Percentiles rank a stretch among this genome's conserved stretches.
Conservation (phyloP, 352 stramenopile species). For the Pythium coloratum region DNA sequence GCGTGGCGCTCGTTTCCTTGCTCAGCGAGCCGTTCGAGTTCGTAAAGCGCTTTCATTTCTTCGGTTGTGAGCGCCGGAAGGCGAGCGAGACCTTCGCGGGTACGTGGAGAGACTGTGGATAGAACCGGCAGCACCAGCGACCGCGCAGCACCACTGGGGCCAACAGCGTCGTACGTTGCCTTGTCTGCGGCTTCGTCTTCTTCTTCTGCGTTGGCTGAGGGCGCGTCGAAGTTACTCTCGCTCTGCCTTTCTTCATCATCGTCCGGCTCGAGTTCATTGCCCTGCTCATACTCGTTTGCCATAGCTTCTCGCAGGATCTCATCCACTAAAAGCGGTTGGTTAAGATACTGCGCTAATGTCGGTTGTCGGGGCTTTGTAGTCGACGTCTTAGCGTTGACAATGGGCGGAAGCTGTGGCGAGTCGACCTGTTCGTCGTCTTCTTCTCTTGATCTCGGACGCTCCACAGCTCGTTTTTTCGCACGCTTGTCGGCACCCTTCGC, state of each 20-base stretch:
- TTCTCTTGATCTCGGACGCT: conserved; percentile 3
- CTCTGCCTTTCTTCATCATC: neutral
- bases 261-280: neutral
- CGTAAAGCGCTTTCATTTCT: conserved; percentile 44
- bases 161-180: neutral
- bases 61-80: conserved; percentile 36
- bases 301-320: conserved; percentile 24
- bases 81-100: conserved; percentile 38
- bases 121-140: conserved; percentile 39
- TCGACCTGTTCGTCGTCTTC: neutral
- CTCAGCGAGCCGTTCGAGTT: conserved; percentile 40
- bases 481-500: neutral
- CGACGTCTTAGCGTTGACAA: conserved; percentile 4
- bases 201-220: neutral
- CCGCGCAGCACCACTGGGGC: neutral
- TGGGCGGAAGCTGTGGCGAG: neutral
- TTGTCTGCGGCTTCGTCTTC: neutral
- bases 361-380: neutral
- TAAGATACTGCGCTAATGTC: conserved; percentile 25
- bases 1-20: conserved; percentile 14
- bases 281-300: too few relatives aligned
- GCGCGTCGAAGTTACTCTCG: neutral
- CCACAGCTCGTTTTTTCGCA: neutral
- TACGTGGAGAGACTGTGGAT: conserved; percentile 49
- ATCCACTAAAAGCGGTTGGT: conserved; percentile 25